phyloP scores from a whole-genome alignment of 2,329 filamentous ascomycete species.

The Chaetomiaceae sp. region DNA sequence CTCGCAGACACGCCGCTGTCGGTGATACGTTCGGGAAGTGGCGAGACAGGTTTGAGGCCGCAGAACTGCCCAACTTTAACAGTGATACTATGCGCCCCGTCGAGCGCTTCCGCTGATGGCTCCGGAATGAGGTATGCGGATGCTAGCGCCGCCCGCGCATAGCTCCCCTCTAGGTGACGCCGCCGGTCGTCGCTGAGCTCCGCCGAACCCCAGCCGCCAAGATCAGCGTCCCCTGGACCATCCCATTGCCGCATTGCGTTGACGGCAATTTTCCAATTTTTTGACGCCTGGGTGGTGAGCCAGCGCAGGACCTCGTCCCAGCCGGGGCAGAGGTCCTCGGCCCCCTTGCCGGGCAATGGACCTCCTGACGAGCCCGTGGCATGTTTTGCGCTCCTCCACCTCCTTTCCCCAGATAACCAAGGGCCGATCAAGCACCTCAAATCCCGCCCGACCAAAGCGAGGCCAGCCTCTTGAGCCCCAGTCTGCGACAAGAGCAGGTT shows the following conservation, averaged over 20 bases:
- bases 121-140: constrained; percentile 64
- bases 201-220: constrained; percentile 54
- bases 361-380: constrained; percentile 22
- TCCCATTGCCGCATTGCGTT: constrained; percentile 67
- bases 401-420: constrained; percentile 64
- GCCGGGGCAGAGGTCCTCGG: constrained; percentile 46
- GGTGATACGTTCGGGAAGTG: constrained; percentile 33
- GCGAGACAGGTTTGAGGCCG: constrained; percentile 53
- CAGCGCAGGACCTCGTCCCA: constrained; percentile 69
- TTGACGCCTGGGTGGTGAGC: constrained; percentile 57
- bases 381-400: constrained; percentile 43
- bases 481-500: constrained; percentile 58
- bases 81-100: constrained; percentile 57
- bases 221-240: constrained; percentile 65
- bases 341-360: constrained; percentile 24
- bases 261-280: constrained; percentile 59
- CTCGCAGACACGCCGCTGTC: constrained; percentile 36
- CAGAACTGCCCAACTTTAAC: constrained; percentile 56
- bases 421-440: constrained; percentile 65
- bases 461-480: constrained; percentile 37
- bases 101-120: constrained; percentile 53
- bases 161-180: constrained; percentile 56
- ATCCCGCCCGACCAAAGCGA: constrained; percentile 54
- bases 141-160: constrained; percentile 64
- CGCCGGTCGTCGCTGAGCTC: constrained; percentile 59